A percentile compares a stretch with the other conserved stretches of the same genome.
phyloP scores from a whole-genome alignment of 2,329 filamentous ascomycete genomes.

The Alternaria panax region DNA sequence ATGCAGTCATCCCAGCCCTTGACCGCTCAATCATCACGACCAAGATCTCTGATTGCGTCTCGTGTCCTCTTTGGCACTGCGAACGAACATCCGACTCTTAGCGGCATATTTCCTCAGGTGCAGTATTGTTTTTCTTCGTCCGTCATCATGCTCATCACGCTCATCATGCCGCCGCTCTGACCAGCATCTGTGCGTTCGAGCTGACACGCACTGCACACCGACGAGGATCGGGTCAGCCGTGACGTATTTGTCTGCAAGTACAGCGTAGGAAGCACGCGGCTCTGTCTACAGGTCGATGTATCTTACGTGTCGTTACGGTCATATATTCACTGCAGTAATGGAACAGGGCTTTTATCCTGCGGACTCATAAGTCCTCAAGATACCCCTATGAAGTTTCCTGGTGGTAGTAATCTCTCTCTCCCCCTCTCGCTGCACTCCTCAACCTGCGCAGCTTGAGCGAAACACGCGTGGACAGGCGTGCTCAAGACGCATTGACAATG shows the following conservation, averaged over 20 bases:
- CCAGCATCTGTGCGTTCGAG: neutral
- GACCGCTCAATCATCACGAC: constrained; percentile 8
- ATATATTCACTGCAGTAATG: neutral
- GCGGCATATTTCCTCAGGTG: neutral
- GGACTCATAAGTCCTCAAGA: neutral
- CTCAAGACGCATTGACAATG: too few relatives aligned
- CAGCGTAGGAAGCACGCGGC: neutral
- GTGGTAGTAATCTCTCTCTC: neutral
- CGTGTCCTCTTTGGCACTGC: neutral
- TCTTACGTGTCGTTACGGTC: neutral
- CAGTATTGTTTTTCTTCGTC: neutral
- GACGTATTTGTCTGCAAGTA: neutral
- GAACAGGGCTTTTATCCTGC: neutral
- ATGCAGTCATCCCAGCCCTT: neutral
- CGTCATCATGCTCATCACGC: constrained; percentile 1
- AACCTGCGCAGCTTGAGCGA: neutral
- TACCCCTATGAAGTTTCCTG: too few relatives aligned
- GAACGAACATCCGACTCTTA: neutral
- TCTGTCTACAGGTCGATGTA: neutral
- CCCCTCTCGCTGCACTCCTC: neutral
- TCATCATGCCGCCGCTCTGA: neutral
- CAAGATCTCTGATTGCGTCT: neutral
- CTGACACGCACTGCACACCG: neutral
- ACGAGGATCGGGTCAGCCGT: neutral
- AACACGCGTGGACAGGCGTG: neutral